phyloP scores from a whole-genome alignment of 306 rosid species.

The Medicago arabica region DNA sequence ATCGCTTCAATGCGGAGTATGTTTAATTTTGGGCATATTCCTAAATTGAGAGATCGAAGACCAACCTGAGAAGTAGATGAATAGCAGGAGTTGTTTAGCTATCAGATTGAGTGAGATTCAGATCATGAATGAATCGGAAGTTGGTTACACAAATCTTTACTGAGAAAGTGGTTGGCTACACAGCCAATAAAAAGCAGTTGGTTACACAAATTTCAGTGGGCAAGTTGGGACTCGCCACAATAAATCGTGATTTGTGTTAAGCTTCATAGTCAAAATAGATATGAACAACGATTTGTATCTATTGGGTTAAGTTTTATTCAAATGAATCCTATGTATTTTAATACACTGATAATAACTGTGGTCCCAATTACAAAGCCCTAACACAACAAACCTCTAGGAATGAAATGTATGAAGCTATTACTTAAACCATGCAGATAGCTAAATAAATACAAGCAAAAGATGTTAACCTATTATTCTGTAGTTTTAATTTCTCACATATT shows the following conservation, averaged over 20 bases:
- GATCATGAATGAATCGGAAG: neutral
- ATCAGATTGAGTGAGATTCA: neutral
- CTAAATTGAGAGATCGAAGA: conserved; percentile 85
- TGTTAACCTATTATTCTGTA: neutral
- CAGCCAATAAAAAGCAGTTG: neutral
- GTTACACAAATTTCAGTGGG: neutral
- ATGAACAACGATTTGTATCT: neutral
- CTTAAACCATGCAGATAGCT: conserved; percentile 8
- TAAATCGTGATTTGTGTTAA: neutral
- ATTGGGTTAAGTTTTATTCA: neutral
- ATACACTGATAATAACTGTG: neutral
- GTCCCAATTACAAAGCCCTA: conserved; percentile 26
- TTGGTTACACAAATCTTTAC: neutral
- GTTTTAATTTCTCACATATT: conserved; percentile 20
- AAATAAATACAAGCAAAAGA: conserved; percentile 32
- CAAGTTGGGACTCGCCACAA: neutral
- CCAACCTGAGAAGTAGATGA: conserved; percentile 70
- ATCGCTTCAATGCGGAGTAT: conserved; percentile 75
- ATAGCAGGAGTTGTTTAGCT: conserved; percentile 9
- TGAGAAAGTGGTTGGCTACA: neutral
- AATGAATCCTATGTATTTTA: neutral
- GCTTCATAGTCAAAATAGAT: neutral
- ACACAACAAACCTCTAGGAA: conserved; percentile 22
- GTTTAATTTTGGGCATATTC: conserved; percentile 93
- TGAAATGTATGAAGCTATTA: conserved; percentile 13